Base-by-base conservation (phyloP, 805 yeast species). In the Sugiyamaella marilandica region DNA sequence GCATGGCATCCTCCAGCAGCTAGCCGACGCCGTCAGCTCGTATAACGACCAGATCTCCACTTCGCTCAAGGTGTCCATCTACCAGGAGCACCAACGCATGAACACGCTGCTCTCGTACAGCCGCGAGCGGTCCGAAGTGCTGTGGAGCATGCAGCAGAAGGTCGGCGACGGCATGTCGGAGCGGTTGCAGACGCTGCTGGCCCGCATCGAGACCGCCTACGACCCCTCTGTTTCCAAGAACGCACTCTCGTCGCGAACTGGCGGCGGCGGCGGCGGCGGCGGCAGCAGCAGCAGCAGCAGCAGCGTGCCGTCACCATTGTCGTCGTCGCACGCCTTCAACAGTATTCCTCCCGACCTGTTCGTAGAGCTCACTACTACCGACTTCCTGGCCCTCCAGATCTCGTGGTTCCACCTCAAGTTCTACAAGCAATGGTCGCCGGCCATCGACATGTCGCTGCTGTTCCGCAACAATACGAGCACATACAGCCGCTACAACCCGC, bases 351-450 rank as follows among this genome's bases (percentile, higher is more conserved):
- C 60, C 7, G 76, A 77, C 2, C 64, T 70, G 5, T 87, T 91
- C 62, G 62, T 89, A 55, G 75, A 77, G 31, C 54, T 79, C 32
- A 79, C 82, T 59, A 14, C 32, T 18, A 62, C 81, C 14, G 72
- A 77, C 2, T 72, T 73, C 5, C 69, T 91, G 37, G 86, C 92
- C 0, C 65, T 72, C 10, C 84, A 84, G 59, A 77, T 92, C 39
- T 83, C 83, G 57, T 70, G 74, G 18, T 83, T 90, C 53, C 88
- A 87, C 65, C 70, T 83, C 53, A 77, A 76, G 49, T 87, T 85
- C 62, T 82, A 80, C 66, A 69, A 68, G 16, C 62, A 69, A 2
- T 92, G 97, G 97, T 83, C 87, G 52, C 90, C 96, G 2, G 77
- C 84, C 55, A 69, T 73, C 11, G 98, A 92, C 69, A 81, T 84